Evolutionary conservation across 2,329 filamentous ascomycete genomes (phyloP).

Genomic region (Elsinoe perseae): DNA sequence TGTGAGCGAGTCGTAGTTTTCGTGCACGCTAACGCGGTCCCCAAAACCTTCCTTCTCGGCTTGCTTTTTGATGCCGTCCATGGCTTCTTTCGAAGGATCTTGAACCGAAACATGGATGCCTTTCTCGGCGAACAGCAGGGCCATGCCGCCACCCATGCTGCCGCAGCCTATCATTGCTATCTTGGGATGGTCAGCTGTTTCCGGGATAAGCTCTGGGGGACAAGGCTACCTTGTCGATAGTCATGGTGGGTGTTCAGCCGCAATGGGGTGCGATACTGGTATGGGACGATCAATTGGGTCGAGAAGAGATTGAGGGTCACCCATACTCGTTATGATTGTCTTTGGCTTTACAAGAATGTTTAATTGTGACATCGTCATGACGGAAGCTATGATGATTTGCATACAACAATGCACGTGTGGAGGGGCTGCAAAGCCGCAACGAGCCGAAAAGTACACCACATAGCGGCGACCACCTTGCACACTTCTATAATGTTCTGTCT

Average conservation of each 20-base stretch:
- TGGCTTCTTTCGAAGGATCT: constrained; percentile 45
- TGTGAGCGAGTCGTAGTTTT: constrained; percentile 46
- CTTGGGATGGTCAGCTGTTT: constrained; percentile 25
- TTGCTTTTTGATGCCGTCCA: constrained; percentile 38
- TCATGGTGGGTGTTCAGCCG: not conserved
- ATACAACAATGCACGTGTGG: not conserved
- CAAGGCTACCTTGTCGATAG: not conserved
- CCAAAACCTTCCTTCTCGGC: constrained; percentile 35
- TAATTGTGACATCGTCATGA: not conserved
- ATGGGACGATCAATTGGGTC: too few relatives aligned
- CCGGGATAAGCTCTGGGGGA: not conserved
- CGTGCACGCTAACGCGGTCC: constrained; percentile 34
- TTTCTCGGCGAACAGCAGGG: constrained; percentile 51
- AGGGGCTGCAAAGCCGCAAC: not conserved
- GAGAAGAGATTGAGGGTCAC: too few relatives aligned
- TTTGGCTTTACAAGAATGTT: not conserved
- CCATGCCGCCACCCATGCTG: constrained; percentile 54
- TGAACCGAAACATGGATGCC: constrained; percentile 48
- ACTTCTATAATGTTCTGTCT: too few relatives aligned
- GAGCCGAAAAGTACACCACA: too few relatives aligned
- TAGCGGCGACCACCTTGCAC: too few relatives aligned
- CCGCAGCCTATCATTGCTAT: constrained; percentile 52
- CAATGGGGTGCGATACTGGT: too few relatives aligned
- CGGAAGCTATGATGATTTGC: not conserved
- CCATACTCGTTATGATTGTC: not conserved